phyloP scores from a whole-genome alignment of 2,329 filamentous ascomycete genomes.

The Lasiodiplodia citricola region DNA sequence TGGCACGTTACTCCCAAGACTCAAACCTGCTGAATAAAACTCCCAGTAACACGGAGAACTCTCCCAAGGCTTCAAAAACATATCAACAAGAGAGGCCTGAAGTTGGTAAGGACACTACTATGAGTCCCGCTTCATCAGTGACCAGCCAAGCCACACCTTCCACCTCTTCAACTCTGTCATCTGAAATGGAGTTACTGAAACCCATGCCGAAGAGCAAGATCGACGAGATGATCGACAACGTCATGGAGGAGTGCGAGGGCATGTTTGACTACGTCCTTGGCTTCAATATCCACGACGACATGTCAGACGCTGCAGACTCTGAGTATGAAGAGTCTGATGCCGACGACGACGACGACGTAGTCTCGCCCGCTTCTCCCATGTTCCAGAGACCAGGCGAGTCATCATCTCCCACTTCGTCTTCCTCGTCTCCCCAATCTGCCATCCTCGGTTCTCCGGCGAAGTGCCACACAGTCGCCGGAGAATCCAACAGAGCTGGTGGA shows the following conservation, averaged over 20 bases:
- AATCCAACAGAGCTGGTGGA: neutral
- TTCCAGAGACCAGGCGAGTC: neutral
- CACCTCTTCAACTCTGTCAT: neutral
- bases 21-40: neutral
- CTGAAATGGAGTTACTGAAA: neutral
- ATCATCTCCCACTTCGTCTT: neutral
- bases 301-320: neutral
- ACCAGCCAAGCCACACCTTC: neutral
- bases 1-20: neutral
- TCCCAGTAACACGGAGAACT: neutral
- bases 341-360: neutral
- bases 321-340: neutral
- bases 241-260: neutral
- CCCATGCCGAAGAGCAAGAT: neutral
- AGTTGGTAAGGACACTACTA: neutral
- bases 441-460: neutral
- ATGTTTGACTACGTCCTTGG: conserved; percentile 3
- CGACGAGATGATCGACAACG: neutral
- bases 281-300: neutral
- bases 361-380: neutral
- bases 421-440: neutral
- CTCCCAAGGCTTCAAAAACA: neutral
- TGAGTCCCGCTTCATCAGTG: neutral
- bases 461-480: neutral
- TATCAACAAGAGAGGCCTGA: neutral